Evolutionary conservation across 345 rosid genomes (phyloP).

Genomic region (Carallia pectinifolia): DNA sequence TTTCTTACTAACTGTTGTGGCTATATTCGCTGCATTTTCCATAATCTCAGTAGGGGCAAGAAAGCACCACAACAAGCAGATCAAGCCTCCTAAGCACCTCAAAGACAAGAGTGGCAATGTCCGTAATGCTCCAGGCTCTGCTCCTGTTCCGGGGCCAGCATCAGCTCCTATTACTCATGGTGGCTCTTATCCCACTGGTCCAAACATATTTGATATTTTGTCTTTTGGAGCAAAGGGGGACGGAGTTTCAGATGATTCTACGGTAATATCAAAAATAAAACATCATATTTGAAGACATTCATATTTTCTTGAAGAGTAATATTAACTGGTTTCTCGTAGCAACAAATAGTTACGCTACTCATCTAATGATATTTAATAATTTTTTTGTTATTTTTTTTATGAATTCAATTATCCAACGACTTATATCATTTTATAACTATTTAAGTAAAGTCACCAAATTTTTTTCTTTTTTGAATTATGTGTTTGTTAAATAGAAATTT

Average conservation of each 20-base stretch:
- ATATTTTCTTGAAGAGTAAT: background rate
- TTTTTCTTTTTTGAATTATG: background rate
- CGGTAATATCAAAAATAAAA: conserved; percentile 21
- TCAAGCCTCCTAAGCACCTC: conserved; percentile 30
- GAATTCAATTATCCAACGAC: too few relatives aligned
- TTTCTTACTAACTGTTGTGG: conserved; percentile 13
- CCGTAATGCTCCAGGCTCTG: conserved; percentile 11
- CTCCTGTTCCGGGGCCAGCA: conserved; percentile 26
- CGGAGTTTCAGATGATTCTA: conserved; percentile 59
- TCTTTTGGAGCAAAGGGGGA: conserved; percentile 60
- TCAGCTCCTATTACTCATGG: conserved; percentile 31
- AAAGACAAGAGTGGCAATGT: conserved; percentile 25
- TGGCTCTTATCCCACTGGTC: conserved; percentile 12
- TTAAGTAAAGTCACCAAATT: too few relatives aligned
- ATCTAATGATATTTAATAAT: too few relatives aligned
- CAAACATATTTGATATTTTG: conserved; percentile 39
- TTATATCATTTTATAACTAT: too few relatives aligned
- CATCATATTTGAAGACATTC: background rate
- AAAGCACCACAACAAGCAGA: conserved; percentile 38
- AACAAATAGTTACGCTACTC: too few relatives aligned
- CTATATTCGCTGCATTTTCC: conserved; percentile 22
- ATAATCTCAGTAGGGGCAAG: conserved; percentile 43
- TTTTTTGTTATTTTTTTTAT: too few relatives aligned
- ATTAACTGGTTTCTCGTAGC: too few relatives aligned
- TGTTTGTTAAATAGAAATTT: too few relatives aligned